Evolutionary conservation across 2,329 filamentous ascomycete genomes (phyloP).

Genomic region (Exophiala mesophila): DNA sequence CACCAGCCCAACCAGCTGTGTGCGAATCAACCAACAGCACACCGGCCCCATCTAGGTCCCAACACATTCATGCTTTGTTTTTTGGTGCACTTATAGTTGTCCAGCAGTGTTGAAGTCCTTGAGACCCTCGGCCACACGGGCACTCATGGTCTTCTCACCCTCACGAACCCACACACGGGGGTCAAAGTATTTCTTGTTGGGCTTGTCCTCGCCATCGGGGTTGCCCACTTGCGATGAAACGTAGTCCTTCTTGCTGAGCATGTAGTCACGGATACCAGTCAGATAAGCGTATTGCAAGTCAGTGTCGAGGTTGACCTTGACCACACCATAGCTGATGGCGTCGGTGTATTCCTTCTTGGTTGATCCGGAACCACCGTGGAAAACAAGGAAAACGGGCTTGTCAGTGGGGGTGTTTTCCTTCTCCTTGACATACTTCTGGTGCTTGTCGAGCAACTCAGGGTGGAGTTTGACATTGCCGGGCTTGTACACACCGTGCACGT

Average conservation of each 20-base stretch:
- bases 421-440: constrained; percentile 86
- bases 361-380: constrained; percentile 95
- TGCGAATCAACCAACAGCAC: neutral
- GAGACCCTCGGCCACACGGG: constrained; percentile 73
- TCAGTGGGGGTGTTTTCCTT: constrained; percentile 65
- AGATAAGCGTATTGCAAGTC: constrained; percentile 96
- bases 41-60: neutral
- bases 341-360: constrained; percentile 83
- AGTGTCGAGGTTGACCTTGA: constrained; percentile 99
- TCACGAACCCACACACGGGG: constrained; percentile 87
- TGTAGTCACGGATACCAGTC: constrained; percentile 86
- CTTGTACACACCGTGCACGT: constrained; percentile 99
- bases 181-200: constrained; percentile 96
- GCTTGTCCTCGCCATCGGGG: constrained; percentile 93
- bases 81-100: constrained; percentile 57
- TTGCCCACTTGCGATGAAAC: constrained; percentile 82
- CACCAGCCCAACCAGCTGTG: neutral
- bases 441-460: constrained; percentile 92
- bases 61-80: neutral
- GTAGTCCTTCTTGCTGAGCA: constrained; percentile 94
- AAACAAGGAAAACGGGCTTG: constrained; percentile 98
- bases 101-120: constrained; percentile 85
- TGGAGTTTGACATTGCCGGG: constrained; percentile 95
- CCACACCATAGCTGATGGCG: constrained; percentile 87
- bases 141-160: constrained; percentile 93